Base-by-base conservation (phyloP, 1,139 yeast species). In the Kodamaea sp. region DNA sequence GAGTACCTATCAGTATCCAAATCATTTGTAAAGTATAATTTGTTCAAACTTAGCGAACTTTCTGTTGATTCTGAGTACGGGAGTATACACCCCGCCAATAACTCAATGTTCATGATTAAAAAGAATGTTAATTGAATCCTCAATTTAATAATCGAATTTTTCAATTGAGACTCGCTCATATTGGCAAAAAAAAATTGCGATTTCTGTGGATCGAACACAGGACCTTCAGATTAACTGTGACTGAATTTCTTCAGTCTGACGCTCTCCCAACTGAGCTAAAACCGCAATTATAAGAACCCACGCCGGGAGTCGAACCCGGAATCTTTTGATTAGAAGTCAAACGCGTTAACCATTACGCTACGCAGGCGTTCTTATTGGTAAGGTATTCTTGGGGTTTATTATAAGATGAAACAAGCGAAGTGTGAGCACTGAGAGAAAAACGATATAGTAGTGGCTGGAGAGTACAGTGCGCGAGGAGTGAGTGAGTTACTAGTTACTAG, bases 191-290 rank as follows among this genome's bases (percentile, higher is more conserved):
- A 46, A 38, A 29, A 31, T 40, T 50, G 54, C 54, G 52, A 44
- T 45, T 49, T 50, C 44, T 57, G 76, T 70, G 76, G 76, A 70
- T 70, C 75, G 76, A 70, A 70, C 76, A 70, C 76, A 70, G 72
- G 75, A 70, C 76, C 76, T 70, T 66, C 74, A 69, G 75, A 70
- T 70, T 58, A 59, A 57, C 62, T 60, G 61, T 51, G 63, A 61
- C 65, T 49, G 57, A 57, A 55, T 45, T 38, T 44, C 86, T 81
- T 81, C 86, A 81, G 87, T 81, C 87, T 80, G 84, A 78, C 87
- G 88, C 88, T 81, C 87, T 81, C 87, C 88, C 87, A 77, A 78
- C 85, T 81, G 87, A 81, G 87, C 87, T 70, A 70, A 70, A 68
- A 57, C 70, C 69, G 63, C 63, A 35, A 8, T n/a, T n/a, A n/a